Percentiles rank a stretch among this genome's conserved stretches.
Conservation (phyloP, 768 basidiomycete genomes). For the Steccherinum ochraceum region DNA sequence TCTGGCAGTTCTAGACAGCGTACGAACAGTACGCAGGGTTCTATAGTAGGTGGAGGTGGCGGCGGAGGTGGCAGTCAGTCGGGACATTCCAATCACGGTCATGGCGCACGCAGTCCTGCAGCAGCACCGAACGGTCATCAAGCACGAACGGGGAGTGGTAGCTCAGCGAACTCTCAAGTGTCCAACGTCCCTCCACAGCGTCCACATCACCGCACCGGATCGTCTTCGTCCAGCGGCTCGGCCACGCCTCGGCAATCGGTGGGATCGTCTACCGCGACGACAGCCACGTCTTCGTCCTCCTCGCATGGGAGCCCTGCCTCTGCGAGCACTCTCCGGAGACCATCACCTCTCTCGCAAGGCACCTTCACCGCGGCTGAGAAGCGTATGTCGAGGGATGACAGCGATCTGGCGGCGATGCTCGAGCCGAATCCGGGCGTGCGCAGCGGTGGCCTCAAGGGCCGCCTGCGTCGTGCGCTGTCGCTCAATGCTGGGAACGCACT, state of each 20-base stretch:
- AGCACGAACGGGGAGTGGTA: constrained; percentile 3
- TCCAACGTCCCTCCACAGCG: constrained; percentile 23
- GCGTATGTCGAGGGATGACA: constrained; percentile 74
- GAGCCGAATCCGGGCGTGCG: constrained; percentile 40
- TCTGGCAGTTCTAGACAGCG: constrained; percentile 52
- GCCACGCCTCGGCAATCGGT: constrained; percentile 10
- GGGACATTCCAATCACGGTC: constrained; percentile 13
- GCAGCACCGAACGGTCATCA: constrained; percentile 14
- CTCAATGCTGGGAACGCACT: constrained; percentile 55
- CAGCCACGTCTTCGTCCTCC: constrained; percentile 19
- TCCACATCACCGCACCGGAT: constrained; percentile 42
- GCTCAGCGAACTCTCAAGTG: neutral
- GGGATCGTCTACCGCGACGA: constrained; percentile 23
- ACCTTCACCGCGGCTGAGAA: constrained; percentile 58
- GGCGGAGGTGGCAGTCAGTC: constrained; percentile 16
- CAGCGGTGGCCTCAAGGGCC: constrained; percentile 69
- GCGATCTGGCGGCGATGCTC: constrained; percentile 53
- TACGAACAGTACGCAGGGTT: constrained; percentile 68
- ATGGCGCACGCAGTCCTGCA: constrained; percentile 12
- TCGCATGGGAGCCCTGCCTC: constrained; percentile 17
- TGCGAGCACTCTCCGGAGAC: constrained; percentile 28
- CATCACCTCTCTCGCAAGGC: constrained; percentile 68
- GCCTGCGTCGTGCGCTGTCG: constrained; percentile 66
- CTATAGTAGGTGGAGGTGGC: constrained; percentile 25
- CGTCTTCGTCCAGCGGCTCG: constrained; percentile 38